A percentile compares a stretch with the other conserved stretches of the same genome.
Conservation (phyloP, 148 eudicot genomes). For the Spergularia bocconei region DNA sequence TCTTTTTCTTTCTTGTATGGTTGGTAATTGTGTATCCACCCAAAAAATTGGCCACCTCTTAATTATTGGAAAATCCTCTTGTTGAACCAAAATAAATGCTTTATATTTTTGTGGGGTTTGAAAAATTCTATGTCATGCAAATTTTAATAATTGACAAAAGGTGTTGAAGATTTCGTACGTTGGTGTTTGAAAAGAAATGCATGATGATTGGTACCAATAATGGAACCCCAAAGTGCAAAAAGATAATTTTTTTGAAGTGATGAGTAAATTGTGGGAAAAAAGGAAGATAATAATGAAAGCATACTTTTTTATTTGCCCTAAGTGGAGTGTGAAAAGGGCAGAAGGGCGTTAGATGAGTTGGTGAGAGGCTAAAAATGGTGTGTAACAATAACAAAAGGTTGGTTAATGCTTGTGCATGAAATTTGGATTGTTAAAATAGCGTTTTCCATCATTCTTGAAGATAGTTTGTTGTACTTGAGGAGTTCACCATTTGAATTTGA, state of each 20-base stretch:
- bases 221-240: conserved; percentile 30
- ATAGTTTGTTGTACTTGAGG: conserved; percentile 31
- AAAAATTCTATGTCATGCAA: not conserved
- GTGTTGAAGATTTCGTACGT: conserved; percentile 15
- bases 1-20: conserved; percentile 16
- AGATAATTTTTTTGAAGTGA: conserved; percentile 8
- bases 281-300: conserved; percentile 20
- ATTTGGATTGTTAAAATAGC: conserved; percentile 35
- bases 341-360: conserved; percentile 25
- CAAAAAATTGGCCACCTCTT: conserved; percentile 18
- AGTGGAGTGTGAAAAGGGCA: conserved; percentile 12
- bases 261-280: conserved; percentile 19
- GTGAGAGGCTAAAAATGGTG: conserved; percentile 24
- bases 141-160: conserved; percentile 15
- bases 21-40: conserved; percentile 32
- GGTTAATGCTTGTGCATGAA: conserved; percentile 35
- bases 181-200: conserved; percentile 17
- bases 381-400: conserved; percentile 24
- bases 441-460: conserved; percentile 35
- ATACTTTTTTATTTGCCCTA: conserved; percentile 16
- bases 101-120: conserved; percentile 16
- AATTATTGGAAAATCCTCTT: conserved; percentile 22
- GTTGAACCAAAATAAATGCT: conserved; percentile 33
- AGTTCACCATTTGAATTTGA: conserved; percentile 20
- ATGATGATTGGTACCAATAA: conserved; percentile 30